phyloP scores from a whole-genome alignment of 345 rosid genomes.

The Gossypium ekmanianum region DNA sequence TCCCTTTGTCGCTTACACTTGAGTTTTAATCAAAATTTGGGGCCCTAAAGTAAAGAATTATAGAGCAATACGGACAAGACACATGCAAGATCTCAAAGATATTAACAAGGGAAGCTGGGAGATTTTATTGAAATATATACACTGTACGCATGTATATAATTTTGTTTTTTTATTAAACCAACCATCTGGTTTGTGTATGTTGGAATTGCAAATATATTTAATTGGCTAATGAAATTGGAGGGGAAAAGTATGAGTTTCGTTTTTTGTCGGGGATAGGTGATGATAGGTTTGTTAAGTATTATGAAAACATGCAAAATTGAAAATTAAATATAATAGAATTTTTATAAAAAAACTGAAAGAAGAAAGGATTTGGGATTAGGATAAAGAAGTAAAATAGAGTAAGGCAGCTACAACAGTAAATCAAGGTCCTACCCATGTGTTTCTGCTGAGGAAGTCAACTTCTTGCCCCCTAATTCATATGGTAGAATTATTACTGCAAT shows the following conservation, averaged over 20 bases:
- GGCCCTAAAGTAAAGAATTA: slow-evolving; percentile 11
- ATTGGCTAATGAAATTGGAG: not conserved
- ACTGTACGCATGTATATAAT: no score
- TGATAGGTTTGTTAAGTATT: slow-evolving; percentile 4
- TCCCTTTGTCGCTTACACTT: slow-evolving; percentile 24
- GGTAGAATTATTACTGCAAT: slow-evolving; percentile 8
- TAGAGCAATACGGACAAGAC: slow-evolving; percentile 4
- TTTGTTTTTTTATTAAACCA: not conserved
- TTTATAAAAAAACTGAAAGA: not conserved
- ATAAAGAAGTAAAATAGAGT: not conserved
- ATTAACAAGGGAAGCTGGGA: not conserved
- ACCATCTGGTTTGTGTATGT: not conserved
- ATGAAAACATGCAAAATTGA: not conserved
- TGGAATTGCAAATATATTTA: not conserved
- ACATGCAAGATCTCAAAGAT: slow-evolving; percentile 6
- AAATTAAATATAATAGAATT: not conserved
- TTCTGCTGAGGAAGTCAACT: slow-evolving; percentile 29
- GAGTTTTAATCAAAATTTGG: slow-evolving; percentile 9
- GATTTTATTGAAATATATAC: not conserved
- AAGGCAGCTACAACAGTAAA: slow-evolving; percentile 2
- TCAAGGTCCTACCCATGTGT: slow-evolving; percentile 39
- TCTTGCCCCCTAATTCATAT: slow-evolving; percentile 19
- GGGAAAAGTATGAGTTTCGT: not conserved
- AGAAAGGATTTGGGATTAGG: not conserved
- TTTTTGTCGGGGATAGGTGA: not conserved